Conservation (phyloP, 805 yeast genomes). For the Saturnispora sanitii region DNA sequence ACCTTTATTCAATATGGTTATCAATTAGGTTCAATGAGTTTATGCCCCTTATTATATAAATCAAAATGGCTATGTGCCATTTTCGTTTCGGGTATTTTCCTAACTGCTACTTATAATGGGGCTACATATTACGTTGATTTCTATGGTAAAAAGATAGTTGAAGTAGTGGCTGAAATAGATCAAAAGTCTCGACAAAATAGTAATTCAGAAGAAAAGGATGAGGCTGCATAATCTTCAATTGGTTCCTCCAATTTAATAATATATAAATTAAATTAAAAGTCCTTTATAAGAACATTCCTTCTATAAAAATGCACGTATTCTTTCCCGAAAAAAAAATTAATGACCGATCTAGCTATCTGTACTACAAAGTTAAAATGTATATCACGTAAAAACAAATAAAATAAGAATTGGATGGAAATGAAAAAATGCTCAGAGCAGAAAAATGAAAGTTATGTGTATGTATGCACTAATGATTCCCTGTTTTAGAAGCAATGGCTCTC, state of each 20-base stretch:
- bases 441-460: no score
- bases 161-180: not conserved
- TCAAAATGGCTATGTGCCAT: conserved; percentile 55
- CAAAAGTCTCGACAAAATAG: conserved; percentile 16
- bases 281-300: no score
- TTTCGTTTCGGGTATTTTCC: conserved; percentile 64
- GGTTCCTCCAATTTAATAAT: no score
- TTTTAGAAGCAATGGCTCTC: conserved; percentile 45
- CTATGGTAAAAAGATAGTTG: conserved; percentile 59
- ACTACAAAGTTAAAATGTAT: no score
- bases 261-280: no score
- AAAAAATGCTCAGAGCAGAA: no score
- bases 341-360: no score
- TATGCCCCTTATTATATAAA: conserved; percentile 83
- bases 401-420: no score
- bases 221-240: conserved; percentile 51
- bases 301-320: no score
- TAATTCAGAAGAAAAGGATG: conserved; percentile 6
- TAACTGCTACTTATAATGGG: conserved; percentile 80
- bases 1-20: conserved; percentile 79
- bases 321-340: no score
- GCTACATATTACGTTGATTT: conserved; percentile 91
- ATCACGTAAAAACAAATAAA: no score
- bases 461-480: not conserved
- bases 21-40: conserved; percentile 76